Percentiles rank a stretch among this genome's conserved stretches.
Evolutionary conservation across 208 protist species (phyloP).

Genomic region (Trypanosoma theileri): DNA sequence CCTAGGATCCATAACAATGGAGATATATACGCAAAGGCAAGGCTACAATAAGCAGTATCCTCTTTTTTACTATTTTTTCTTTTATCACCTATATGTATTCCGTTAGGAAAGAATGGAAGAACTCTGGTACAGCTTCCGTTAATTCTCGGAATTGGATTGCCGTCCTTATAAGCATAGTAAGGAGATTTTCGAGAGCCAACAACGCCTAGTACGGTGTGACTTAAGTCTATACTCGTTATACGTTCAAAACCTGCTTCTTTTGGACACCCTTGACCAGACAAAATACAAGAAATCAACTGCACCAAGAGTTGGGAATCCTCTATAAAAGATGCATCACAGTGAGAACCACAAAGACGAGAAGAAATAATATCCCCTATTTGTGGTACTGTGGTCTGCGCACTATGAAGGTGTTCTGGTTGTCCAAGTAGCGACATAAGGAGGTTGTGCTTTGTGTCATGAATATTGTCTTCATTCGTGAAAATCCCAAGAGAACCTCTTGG

Average conservation of each 20-base stretch:
- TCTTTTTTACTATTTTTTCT: background rate
- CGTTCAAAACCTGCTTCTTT: conserved; percentile 24
- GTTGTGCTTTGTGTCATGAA: conserved; percentile 35
- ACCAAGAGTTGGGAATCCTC: conserved; percentile 27
- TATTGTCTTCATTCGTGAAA: background rate
- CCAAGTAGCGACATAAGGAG: conserved; percentile 50
- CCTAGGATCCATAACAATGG: conserved; percentile 57
- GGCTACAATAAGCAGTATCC: conserved; percentile 36
- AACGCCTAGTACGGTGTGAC: conserved; percentile 41
- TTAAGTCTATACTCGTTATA: conserved; percentile 46
- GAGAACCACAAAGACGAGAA: conserved; percentile 28
- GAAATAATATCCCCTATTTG: conserved; percentile 30
- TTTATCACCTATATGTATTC: conserved; percentile 20
- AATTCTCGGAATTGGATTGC: conserved; percentile 4
- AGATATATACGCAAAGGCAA: conserved; percentile 41
- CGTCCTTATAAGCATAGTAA: conserved; percentile 33
- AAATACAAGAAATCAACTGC: conserved; percentile 27
- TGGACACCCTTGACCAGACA: conserved; percentile 27
- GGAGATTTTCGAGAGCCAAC: conserved; percentile 37
- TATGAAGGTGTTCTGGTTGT: conserved; percentile 3
- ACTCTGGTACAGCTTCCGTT: background rate
- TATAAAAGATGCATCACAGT: conserved; percentile 45
- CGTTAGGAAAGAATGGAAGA: conserved; percentile 49
- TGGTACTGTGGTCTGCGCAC: conserved; percentile 12
- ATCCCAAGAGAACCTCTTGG: background rate